Conservation (phyloP, 768 basidiomycete genomes). For the Panaeolus papilionaceus region DNA sequence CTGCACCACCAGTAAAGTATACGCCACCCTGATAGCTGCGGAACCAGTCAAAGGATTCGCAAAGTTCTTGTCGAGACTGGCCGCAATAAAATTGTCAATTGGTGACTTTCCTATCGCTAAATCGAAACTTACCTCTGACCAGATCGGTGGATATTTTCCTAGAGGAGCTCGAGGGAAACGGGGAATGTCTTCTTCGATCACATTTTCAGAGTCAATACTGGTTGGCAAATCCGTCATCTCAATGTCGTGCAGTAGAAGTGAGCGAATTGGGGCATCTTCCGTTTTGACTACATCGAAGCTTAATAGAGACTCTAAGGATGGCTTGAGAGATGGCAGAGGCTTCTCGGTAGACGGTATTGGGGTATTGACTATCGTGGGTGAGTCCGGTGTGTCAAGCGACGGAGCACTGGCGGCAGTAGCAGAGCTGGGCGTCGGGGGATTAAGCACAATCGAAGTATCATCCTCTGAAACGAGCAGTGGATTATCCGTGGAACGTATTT, state of each 20-base stretch:
- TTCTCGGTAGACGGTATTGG: background rate
- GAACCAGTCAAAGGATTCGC: constrained; percentile 80
- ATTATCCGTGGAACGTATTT: background rate
- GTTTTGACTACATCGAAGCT: background rate
- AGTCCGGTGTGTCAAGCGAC: background rate
- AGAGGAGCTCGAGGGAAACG: constrained; percentile 21
- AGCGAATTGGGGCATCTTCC: background rate
- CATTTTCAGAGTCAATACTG: constrained; percentile 1
- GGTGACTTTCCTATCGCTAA: background rate
- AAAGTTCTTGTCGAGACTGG: constrained; percentile 85
- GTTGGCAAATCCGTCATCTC: background rate
- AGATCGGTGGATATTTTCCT: constrained; percentile 42
- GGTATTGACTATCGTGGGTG: background rate
- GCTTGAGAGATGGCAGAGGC: background rate
- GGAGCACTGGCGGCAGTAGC: background rate
- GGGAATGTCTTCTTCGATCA: constrained; percentile 7
- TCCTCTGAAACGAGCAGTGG: too few relatives aligned
- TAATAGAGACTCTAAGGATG: background rate
- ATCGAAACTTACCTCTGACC: constrained; percentile 44
- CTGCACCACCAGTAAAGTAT: constrained; percentile 64
- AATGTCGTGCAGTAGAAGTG: background rate
- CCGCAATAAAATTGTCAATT: constrained; percentile 12
- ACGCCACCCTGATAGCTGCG: constrained; percentile 83
- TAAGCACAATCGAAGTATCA: too few relatives aligned
- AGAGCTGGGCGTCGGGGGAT: background rate